Conservation (phyloP, 106 monocot genomes). For the Dendrobium officinale region DNA sequence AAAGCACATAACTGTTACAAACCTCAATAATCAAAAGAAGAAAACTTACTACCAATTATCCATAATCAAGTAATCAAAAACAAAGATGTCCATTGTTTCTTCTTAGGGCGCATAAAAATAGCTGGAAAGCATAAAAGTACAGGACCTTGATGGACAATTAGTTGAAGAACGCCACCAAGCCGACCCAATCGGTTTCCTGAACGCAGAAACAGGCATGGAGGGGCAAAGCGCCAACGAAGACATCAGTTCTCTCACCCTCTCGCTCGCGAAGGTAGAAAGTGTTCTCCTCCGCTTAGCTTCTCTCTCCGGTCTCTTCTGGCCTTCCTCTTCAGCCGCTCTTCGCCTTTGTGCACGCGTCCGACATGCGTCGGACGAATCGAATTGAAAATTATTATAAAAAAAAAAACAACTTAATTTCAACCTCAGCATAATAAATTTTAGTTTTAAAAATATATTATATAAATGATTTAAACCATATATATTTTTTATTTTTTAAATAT, state of each 20-base stretch:
- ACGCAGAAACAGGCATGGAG: background rate
- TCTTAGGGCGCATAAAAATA: background rate
- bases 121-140: background rate
- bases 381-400: no score
- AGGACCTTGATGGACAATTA: background rate
- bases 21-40: background rate
- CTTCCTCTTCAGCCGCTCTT: no score
- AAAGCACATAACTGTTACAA: background rate
- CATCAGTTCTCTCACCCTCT: background rate
- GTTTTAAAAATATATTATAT: no score
- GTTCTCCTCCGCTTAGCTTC: background rate
- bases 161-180: background rate
- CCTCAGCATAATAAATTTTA: no score
- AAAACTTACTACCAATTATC: background rate
- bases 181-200: background rate
- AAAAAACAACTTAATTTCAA: no score
- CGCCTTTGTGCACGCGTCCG: no score
- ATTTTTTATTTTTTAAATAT: no score
- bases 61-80: slow-evolving; percentile 1
- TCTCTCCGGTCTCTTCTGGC: no score
- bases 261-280: no score
- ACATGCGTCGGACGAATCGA: no score
- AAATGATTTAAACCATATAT: no score
- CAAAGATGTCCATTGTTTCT: background rate
- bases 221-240: background rate